Evolutionary conservation across 257 asterid species (phyloP), one percentile per base, ranked within the genome.

Genomic region (Nicotiana sylvestris): DNA sequence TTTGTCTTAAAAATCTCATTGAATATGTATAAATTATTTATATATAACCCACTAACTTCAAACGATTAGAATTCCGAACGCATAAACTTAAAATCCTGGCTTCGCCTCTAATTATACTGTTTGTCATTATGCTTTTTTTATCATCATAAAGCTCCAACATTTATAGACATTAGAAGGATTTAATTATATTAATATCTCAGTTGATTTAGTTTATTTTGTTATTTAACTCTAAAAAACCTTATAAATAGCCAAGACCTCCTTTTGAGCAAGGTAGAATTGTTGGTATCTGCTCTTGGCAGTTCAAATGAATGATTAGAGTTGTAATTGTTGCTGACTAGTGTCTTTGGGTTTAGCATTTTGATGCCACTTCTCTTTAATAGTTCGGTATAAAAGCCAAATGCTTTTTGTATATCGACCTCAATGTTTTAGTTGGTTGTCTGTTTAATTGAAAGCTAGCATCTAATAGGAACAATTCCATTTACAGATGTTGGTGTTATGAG

Each of bases 401-500:
- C 25, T 74, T 74, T 51, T 27, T 33, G 60, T 15, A 4, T 27
- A 25, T 53, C 13, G 25, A 72, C 25, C n/a, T 21, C 46, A 58
- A 16, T 58, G 4, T 8, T 21, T 18, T 25, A 61, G 46, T 37
- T 66, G 25, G 79, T 49, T 6, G 6, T 49, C 4, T 46, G 37
- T 74, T 13, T 57, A 46, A 49, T 13, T 74, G 39, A 74, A 25
- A 79, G 35, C 27, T 33, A 58, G 60, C 4, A 21, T 25, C 17
- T 39, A 62, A 61, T 46, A 4, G 7, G 8, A 25, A 16, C 5
- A 16, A 85, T 33, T 53, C 16, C 32, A 77, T 74, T 49, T 58
- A 77, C 93, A 92, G 97, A 92, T 89, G 86, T 92, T 25, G 97
- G 97, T 53, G 95, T 92, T 56, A 92, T 92, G 97, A 91, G 97